phyloP scores from a whole-genome alignment of 345 rosid species.

The Eucalyptus polyanthemos region DNA sequence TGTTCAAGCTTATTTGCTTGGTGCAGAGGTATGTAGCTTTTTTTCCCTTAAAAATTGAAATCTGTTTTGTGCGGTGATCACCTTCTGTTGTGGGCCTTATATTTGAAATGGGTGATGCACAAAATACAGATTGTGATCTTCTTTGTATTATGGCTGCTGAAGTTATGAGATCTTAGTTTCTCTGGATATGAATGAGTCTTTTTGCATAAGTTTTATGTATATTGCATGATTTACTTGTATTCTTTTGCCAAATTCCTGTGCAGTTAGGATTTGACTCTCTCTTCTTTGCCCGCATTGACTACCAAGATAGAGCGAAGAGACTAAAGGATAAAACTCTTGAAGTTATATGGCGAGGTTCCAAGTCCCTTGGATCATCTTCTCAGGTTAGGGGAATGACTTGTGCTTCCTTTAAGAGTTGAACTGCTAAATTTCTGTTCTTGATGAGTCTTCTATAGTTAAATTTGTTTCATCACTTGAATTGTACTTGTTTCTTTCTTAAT shows the following conservation, averaged over 20 bases:
- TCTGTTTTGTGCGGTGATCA: background rate
- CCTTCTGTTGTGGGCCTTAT: background rate
- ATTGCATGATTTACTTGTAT: background rate
- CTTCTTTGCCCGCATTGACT: constrained; percentile 90
- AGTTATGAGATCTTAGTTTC: background rate
- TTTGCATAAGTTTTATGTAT: background rate
- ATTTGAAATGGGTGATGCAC: background rate
- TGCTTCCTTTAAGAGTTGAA: background rate
- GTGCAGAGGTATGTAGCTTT: constrained; percentile 62
- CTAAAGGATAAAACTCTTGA: constrained; percentile 73
- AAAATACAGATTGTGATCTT: background rate
- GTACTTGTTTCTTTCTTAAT: background rate
- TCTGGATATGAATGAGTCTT: background rate
- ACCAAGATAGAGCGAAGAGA: constrained; percentile 89
- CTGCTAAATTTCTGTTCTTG: background rate
- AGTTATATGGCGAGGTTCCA: constrained; percentile 87
- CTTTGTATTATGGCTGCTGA: background rate
- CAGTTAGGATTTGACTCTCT: constrained; percentile 94
- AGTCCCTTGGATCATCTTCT: constrained; percentile 82
- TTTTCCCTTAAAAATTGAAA: background rate
- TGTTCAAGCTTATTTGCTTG: constrained; percentile 86
- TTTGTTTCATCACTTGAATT: background rate
- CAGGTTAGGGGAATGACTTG: constrained; percentile 33
- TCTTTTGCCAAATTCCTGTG: background rate
- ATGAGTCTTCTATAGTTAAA: background rate